A percentile compares a stretch with the other conserved stretches of the same genome.
Conservation (phyloP, 371 early-diverging fungal genomes). For the Zopfochytrium polystomum region DNA sequence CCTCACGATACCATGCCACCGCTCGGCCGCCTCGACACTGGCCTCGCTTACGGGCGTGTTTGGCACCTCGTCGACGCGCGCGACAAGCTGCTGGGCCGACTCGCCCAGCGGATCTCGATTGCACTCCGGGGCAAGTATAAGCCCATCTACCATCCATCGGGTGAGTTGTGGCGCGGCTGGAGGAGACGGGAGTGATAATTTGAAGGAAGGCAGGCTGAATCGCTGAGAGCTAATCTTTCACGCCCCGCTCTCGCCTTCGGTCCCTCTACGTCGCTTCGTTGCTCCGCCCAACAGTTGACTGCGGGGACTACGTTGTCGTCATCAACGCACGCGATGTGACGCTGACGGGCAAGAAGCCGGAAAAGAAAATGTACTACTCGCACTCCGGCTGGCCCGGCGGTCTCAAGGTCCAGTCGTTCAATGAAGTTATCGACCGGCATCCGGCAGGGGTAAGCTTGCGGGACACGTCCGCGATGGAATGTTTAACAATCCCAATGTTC, state of each 20-base stretch:
- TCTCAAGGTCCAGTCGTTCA: constrained; percentile 75
- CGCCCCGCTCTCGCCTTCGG: too few relatives aligned
- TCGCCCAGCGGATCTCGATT: constrained; percentile 84
- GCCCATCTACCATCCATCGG: constrained; percentile 89
- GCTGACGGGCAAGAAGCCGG: constrained; percentile 83
- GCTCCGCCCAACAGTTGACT: constrained; percentile 72
- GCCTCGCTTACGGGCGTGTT: constrained; percentile 40
- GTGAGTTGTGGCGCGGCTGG: constrained; percentile 50
- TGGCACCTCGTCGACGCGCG: constrained; percentile 96
- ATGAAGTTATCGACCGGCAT: constrained; percentile 70
- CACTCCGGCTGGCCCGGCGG: constrained; percentile 93
- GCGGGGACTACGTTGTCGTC: constrained; percentile 97
- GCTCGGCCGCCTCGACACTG: constrained; percentile 3
- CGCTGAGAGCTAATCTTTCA: too few relatives aligned
- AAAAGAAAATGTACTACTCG: constrained; percentile 85
- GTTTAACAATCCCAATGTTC: neutral
- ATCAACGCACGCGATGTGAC: constrained; percentile 84
- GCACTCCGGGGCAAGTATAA: constrained; percentile 97
- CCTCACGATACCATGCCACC: too few relatives aligned
- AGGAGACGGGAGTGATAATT: too few relatives aligned
- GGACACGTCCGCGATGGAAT: neutral
- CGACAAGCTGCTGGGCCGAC: constrained; percentile 82
- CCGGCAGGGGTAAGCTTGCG: constrained; percentile 64
- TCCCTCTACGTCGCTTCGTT: too few relatives aligned
- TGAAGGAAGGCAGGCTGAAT: too few relatives aligned